Evolutionary conservation across 2,329 filamentous ascomycete genomes (phyloP), one percentile per base, ranked within the genome.

Genomic region (Ophiocordyceps sinensis): DNA sequence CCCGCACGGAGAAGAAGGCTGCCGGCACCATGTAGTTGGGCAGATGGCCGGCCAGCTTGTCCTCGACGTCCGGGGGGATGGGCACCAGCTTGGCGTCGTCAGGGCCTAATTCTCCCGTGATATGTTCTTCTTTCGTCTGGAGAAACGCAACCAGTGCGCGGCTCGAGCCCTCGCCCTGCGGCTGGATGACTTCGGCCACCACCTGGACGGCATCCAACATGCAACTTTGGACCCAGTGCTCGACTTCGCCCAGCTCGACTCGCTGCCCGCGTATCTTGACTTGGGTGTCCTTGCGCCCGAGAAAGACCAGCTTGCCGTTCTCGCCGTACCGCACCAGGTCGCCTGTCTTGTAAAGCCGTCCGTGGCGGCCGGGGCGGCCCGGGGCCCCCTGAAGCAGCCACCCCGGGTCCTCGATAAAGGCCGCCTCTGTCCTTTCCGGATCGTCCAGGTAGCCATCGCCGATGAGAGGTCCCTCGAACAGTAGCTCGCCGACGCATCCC

Each of bases 401-500:
- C 43, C 17, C 6, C 39, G 17, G 2, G 36, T 21, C 23, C 23
- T 23, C 23, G 8, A 58, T 46, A 13, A 57, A 56, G 0, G 50
- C 47, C 1, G 40, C 4, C 42, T 53, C 39, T 58, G 65, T 59
- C 8, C 26, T 29, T 4, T 44, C 42, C 21, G 51, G 3, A 28
- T 57, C 49, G 41, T 68, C 66, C 23, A 71, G 51, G 43, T 75
- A 75, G 29, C 68, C 67, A 21, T 63, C 55, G 26, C 65, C 68
- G 11, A 75, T 28, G 14, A 45, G 32, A 4, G 67, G 68, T 2
- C 49, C 46, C 38, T 50, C 44, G 10, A 54, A 41, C 1, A 53
- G 34, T 4, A 54, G 36, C 38, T 54, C 51, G 9, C 51, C 51
- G 8, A 43, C 38, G 28, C 44, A 46, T 1, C 51, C 51, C 5